Percentiles rank a stretch among this genome's conserved stretches.
phyloP scores from a whole-genome alignment of 306 rosid species.

The Pachyrhizus erosus region DNA sequence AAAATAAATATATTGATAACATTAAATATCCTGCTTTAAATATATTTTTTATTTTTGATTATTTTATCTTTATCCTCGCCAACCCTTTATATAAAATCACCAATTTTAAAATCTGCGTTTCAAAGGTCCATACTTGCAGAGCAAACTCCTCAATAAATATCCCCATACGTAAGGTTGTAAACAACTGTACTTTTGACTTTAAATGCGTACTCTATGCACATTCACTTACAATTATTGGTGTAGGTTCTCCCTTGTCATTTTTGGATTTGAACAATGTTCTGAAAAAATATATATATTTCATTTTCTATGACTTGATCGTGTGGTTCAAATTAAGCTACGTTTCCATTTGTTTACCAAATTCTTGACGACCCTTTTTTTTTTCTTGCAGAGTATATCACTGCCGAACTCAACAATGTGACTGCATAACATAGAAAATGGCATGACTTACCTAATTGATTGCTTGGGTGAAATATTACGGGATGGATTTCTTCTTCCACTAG shows the following conservation, averaged over 20 bases:
- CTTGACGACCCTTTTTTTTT: not conserved
- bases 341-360: not conserved
- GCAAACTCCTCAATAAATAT: not conserved
- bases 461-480: too few species aligned
- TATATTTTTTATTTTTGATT: not conserved
- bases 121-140: not conserved
- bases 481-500: too few species aligned
- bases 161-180: not conserved
- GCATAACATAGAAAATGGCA: not conserved
- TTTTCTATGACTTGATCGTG: not conserved
- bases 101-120: not conserved
- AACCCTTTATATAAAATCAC: not conserved
- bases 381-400: not conserved
- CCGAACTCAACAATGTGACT: not conserved
- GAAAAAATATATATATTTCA: not conserved
- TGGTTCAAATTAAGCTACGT: not conserved
- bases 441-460: not conserved
- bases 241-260: not conserved
- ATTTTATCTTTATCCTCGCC: not conserved
- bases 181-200: conserved; percentile 1
- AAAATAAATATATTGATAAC: too few species aligned
- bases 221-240: conserved; percentile 2
- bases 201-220: not conserved
- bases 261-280: not conserved
- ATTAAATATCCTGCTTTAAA: too few species aligned